These are phyloP conservation scores for Scutellaria galericulata DNA, from an alignment of 257 asterid genomes.

Conservation along the genomic window DNA sequence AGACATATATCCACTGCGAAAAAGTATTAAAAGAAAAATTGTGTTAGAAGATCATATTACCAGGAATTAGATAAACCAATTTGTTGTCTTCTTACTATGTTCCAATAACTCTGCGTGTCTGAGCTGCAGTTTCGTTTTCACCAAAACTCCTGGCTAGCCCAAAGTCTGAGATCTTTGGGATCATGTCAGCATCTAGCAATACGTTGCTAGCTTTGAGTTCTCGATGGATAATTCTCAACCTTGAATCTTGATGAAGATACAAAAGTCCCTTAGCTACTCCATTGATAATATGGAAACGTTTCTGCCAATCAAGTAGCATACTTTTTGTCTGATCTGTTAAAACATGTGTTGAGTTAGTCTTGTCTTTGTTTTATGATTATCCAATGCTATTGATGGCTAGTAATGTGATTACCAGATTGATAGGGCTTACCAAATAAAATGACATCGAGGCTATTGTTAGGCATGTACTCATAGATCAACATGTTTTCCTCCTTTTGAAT, in stretches of 20 bases:
- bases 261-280: conserved; percentile 25
- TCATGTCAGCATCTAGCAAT: conserved; percentile 29
- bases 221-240: conserved; percentile 32
- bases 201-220: conserved; percentile 34
- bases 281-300: conserved; percentile 11
- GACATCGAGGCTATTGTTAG: neutral
- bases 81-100: conserved; percentile 32
- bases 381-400: neutral
- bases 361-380: neutral
- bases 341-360: neutral
- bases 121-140: conserved; percentile 33
- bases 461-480: neutral
- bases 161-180: conserved; percentile 38
- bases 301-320: conserved; percentile 17
- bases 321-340: conserved; percentile 13
- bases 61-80: neutral
- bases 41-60: neutral
- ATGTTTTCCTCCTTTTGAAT: neutral
- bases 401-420: neutral
- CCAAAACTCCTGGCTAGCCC: conserved; percentile 33
- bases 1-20: conserved; percentile 27
- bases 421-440: neutral
- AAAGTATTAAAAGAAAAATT: neutral
- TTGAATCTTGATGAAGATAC: conserved; percentile 31
- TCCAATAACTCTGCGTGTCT: conserved; percentile 29